These are phyloP conservation scores for Tanacetum coccineum DNA, from an alignment of 129 eudicot genomes.

Conservation along the genomic window DNA sequence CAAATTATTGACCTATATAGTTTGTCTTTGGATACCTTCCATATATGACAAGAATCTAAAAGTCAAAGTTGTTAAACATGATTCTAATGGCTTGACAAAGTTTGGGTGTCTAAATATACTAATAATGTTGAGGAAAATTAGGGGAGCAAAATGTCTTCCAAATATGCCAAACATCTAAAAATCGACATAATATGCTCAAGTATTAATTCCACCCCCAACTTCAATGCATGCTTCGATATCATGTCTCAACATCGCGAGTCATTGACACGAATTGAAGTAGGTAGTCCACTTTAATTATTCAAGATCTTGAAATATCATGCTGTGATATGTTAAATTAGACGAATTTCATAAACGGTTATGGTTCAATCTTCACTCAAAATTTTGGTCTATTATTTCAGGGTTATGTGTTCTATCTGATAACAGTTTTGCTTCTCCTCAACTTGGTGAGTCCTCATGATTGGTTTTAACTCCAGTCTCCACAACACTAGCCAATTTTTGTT, in stretches of 20 bases:
- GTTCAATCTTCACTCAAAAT: not conserved
- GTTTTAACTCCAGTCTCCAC: not conserved
- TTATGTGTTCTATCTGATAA: constrained; percentile 77
- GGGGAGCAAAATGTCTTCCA: not conserved
- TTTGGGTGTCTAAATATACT: not conserved
- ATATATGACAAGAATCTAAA: too few species aligned
- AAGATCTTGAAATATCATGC: not conserved
- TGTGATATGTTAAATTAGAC: constrained; percentile 7
- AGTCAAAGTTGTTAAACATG: too few species aligned
- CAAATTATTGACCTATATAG: too few species aligned
- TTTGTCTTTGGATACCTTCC: too few species aligned
- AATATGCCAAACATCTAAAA: not conserved
- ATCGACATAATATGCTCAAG: not conserved
- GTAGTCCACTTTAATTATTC: not conserved
- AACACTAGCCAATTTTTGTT: too few species aligned
- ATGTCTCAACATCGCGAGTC: not conserved
- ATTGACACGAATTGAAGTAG: not conserved
- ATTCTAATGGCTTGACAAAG: too few species aligned
- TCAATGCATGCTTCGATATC: not conserved
- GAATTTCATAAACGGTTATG: not conserved
- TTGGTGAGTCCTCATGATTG: constrained; percentile 53
- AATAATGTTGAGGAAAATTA: not conserved
- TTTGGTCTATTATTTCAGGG: constrained; percentile 42
- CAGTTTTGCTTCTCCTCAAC: constrained; percentile 48
- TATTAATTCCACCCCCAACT: not conserved